Evolutionary conservation across 2,329 filamentous ascomycete species (phyloP).

Genomic region (Aureobasidium musti): DNA sequence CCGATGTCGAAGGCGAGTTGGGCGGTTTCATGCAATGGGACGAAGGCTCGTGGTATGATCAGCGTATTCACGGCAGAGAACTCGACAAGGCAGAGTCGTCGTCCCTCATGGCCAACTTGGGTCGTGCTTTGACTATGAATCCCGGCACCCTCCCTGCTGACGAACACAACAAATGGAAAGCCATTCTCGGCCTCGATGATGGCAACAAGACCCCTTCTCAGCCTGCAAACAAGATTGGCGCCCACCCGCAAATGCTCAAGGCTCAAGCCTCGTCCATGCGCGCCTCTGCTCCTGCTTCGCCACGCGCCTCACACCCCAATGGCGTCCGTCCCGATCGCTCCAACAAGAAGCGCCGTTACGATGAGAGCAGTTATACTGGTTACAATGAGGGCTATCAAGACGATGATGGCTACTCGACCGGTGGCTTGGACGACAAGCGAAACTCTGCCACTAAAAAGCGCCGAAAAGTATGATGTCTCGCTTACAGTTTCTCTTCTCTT

Average conservation of each 20-base stretch:
- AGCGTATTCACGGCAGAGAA: slow-evolving; percentile 46
- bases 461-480: slow-evolving; percentile 52
- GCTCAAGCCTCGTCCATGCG: slow-evolving; percentile 31
- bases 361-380: slow-evolving; percentile 72
- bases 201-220: slow-evolving; percentile 29
- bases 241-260: slow-evolving; percentile 32
- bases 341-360: slow-evolving; percentile 74
- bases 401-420: slow-evolving; percentile 71
- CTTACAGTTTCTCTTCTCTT: not conserved
- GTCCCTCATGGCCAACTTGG: slow-evolving; percentile 44
- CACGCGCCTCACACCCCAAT: slow-evolving; percentile 43
- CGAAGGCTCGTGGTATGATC: slow-evolving; percentile 46
- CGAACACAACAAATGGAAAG: slow-evolving; percentile 48
- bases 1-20: slow-evolving; percentile 44
- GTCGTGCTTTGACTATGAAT: slow-evolving; percentile 47
- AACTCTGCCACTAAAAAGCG: slow-evolving; percentile 52
- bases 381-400: slow-evolving; percentile 72
- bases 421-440: slow-evolving; percentile 65
- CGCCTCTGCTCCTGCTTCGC: slow-evolving; percentile 42
- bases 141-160: slow-evolving; percentile 47
- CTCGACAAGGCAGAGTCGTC: slow-evolving; percentile 39
- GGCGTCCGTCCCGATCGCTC: slow-evolving; percentile 62
- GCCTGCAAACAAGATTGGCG: slow-evolving; percentile 9
- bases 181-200: slow-evolving; percentile 51
- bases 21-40: slow-evolving; percentile 43